Percentiles rank a stretch among this genome's conserved stretches.
Evolutionary conservation across 1,139 yeast species (phyloP).

Genomic region (Pneumocystis jirovecii): DNA sequence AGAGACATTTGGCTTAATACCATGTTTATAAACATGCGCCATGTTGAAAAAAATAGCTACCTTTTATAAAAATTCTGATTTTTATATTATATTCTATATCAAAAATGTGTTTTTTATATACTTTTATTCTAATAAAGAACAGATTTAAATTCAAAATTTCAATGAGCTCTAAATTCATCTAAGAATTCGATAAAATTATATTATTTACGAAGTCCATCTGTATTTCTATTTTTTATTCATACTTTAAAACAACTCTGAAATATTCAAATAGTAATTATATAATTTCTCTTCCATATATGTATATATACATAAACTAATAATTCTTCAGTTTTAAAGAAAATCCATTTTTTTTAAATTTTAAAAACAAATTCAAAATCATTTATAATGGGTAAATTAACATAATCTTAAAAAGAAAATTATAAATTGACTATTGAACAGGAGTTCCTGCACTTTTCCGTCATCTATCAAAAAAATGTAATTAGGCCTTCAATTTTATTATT

Average conservation of each 20-base stretch:
- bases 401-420: neutral
- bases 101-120: neutral
- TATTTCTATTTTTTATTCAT: neutral
- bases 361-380: neutral
- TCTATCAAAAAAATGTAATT: conserved; percentile 57
- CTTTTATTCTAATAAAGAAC: neutral
- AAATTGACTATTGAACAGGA: conserved; percentile 23
- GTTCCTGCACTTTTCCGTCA: conserved; percentile 97
- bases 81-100: neutral
- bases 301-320: neutral
- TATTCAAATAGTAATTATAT: neutral
- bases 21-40: neutral
- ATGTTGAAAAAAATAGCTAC: neutral
- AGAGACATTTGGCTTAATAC: neutral
- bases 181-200: neutral
- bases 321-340: neutral
- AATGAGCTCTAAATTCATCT: neutral
- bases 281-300: neutral
- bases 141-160: neutral
- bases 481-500: neutral
- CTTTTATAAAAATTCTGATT: neutral
- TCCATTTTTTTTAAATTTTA: neutral
- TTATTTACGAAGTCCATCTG: neutral
- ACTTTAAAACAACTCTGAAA: neutral
- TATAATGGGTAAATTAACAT: neutral